Base-by-base conservation (phyloP, 768 basidiomycete genomes). In the Phlebiopsis flavidoalba region DNA sequence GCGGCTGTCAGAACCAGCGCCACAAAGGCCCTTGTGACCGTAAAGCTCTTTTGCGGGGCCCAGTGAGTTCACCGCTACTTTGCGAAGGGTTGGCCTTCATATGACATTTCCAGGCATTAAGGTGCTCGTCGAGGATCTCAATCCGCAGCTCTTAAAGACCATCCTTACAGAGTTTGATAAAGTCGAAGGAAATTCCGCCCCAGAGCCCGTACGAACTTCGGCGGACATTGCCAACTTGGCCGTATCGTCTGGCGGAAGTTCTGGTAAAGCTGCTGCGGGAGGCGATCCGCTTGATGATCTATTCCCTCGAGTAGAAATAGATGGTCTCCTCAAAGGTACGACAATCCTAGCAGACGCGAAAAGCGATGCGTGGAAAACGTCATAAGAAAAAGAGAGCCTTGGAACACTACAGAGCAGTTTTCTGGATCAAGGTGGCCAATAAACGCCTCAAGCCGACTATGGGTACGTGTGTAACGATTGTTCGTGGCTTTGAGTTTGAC, bases 351-450 rank as follows among this genome's bases (percentile, higher is more conserved):
- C 86, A 1, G 93, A 94, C 66, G 80, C 88, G 10, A 95, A 93
- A 76, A 96, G 87, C 66, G 95, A 96, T 64, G 88, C 93, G 0
- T 99, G 96, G 96, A 98, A 98, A 76, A 86, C 84, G 1, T n/a
- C n/a, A n/a, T n/a, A 89, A 95, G 75, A 99, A 99, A 72, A 96
- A 98, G 68, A n/a, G n/a, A n/a, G 95, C 92, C 3, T 78, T 98
- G 60, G 97, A 98, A 77, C 79, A 0, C 72, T 98, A 17, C 89
- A 93, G n/a, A 68, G 85, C 83, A 0, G 82, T 93, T n/a, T n/a
- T 60, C 75, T 99, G 36, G 95, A 98, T 68, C 89, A 94, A 74
- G 91, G 92, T 53, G 80, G n/a, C 84, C 47, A 98, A 98, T 72
- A 96, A 96, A 68, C 86, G 97, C 15, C 71, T 99, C 59, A 98